Percentiles rank a stretch among this genome's conserved stretches.
These are phyloP conservation scores for Corymbia citriodora DNA, from an alignment of 441 rosid species.

Conservation along the genomic window DNA sequence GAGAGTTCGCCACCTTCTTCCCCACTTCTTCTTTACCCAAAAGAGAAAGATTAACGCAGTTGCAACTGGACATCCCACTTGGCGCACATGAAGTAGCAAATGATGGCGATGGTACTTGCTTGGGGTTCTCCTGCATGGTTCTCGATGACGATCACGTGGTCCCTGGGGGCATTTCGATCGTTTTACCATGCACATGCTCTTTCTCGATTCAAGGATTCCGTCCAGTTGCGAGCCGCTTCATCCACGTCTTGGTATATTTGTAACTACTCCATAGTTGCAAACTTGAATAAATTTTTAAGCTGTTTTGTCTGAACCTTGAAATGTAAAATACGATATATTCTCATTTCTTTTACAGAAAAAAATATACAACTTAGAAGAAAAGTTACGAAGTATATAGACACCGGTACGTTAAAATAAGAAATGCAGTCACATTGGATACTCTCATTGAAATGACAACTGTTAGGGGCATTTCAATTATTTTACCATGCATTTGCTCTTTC, in stretches of 20 bases:
- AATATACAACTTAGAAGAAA: too few relatives aligned
- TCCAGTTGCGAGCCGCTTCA: not conserved
- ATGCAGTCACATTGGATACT: accelerated
- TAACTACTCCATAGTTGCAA: too few relatives aligned
- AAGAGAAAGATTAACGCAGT: not conserved
- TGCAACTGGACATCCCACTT: not conserved
- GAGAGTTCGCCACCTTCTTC: not conserved
- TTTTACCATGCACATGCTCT: not conserved
- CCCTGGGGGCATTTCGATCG: not conserved
- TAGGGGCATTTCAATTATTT: not conserved
- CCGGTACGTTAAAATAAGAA: too few relatives aligned
- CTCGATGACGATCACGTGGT: not conserved
- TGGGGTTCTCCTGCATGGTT: not conserved
- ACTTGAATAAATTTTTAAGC: too few relatives aligned
- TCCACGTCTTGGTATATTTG: too few relatives aligned
- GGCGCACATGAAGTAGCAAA: not conserved
- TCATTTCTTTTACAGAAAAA: too few relatives aligned
- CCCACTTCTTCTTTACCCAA: not conserved
- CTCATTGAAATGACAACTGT: too few relatives aligned
- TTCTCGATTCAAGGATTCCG: not conserved
- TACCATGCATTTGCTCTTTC: not conserved
- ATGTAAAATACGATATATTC: too few relatives aligned
- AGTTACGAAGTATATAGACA: too few relatives aligned
- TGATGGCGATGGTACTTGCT: not conserved
- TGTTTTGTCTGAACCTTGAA: too few relatives aligned